Percentiles rank a stretch among this genome's conserved stretches.
phyloP scores from a whole-genome alignment of 139 green algal genomes.

The Diplosphaera chodatii region DNA sequence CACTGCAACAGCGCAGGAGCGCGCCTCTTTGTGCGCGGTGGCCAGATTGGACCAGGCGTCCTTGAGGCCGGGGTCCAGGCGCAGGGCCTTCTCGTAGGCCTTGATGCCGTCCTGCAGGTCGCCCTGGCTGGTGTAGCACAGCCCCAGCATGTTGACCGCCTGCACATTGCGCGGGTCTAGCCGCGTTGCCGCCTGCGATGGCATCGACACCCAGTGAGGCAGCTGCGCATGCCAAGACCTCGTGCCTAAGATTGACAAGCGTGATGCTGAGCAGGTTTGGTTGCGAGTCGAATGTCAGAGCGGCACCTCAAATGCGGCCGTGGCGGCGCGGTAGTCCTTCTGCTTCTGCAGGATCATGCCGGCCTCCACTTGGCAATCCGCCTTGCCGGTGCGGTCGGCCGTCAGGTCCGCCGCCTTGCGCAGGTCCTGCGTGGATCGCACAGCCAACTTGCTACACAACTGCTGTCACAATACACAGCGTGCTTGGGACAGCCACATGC shows the following conservation, averaged over 20 bases:
- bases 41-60: conserved; percentile 75
- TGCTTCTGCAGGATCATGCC: conserved; percentile 66
- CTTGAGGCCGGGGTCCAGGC: conserved; percentile 42
- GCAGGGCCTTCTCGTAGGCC: conserved; percentile 55
- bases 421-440: conserved; percentile 45
- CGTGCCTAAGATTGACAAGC: too few species aligned
- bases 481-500: too few species aligned
- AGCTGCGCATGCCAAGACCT: too few species aligned
- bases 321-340: conserved; percentile 49
- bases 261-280: too few species aligned
- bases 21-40: conserved; percentile 55
- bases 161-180: conserved; percentile 40
- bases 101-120: conserved; percentile 61
- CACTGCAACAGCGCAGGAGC: too few species aligned
- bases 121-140: conserved; percentile 52
- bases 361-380: conserved; percentile 47
- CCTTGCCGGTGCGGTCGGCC: conserved; percentile 13
- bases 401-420: conserved; percentile 39
- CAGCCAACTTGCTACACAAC: too few species aligned
- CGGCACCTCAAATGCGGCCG: neutral
- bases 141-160: conserved; percentile 60
- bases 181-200: conserved; percentile 42
- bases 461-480: too few species aligned
- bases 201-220: too few species aligned
- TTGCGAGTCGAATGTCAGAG: too few species aligned